Base-by-base conservation (phyloP, 2,329 filamentous ascomycete genomes). In the Juglanconis sp. region DNA sequence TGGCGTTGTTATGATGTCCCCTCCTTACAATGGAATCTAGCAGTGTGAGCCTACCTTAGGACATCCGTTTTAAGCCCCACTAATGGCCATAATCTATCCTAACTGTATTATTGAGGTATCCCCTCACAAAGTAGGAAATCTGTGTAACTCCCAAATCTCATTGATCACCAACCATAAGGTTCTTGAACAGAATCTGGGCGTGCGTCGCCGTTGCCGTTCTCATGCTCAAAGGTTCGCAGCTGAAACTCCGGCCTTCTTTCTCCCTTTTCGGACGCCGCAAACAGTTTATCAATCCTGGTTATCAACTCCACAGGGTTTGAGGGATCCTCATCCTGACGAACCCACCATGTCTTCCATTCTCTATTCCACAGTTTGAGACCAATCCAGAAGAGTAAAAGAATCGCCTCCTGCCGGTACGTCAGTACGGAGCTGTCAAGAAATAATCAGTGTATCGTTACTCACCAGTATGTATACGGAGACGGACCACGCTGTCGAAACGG, bases 391-490 rank as follows among this genome's bases (percentile, higher is more conserved):
- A 38, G 24, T 11, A 61, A 4, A 3, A 59, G 31, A 9, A 52
- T 10, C 6, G 5, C 50, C 5, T 61, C 51, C 59, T 61, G 46
- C 6, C 30, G 7, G 1, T 40, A 6, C 3, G 44, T 56, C 35
- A 49, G 17, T 31, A 17, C 9, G 15, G 9, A 49, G 3, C 30
- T 2, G 4, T 3, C n/a, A 15, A 40, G 5, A 13, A 4, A 10
- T 15, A 17, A 4, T 6, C 3, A 7, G 4, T 7, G 3, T 11
- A 5, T 24, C 3, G 10, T 17, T 1, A 50, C 59, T 54, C 10
- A 61, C 59, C 1, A 59, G 44, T 1, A 59, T 54, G 36, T 54
- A 61, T 1, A 61, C 59, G 3, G 55, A 53, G 17, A 40, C 38
- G 6, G 56, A 36, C 59, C 59, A 61, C 15, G 59, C 36, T 1